Percentiles rank a stretch among this genome's conserved stretches.
Evolutionary conservation across 768 basidiomycete genomes (phyloP).

Genomic region (Chlorophyllum brunneum): DNA sequence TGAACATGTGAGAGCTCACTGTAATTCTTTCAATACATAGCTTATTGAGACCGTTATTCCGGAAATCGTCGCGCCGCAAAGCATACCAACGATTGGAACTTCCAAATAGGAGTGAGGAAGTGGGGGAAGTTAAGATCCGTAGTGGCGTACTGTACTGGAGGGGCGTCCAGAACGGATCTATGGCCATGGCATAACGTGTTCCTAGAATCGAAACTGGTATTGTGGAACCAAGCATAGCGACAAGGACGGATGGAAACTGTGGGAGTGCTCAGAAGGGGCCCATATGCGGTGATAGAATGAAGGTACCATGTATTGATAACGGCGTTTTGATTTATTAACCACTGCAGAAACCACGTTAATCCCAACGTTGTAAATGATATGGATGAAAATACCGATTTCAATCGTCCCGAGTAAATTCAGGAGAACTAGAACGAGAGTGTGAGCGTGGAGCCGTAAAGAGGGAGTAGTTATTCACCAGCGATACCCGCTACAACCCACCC

Average conservation of each 20-base stretch:
- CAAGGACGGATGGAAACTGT: conserved; percentile 63
- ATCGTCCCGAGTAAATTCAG: conserved; percentile 75
- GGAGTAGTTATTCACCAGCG: conserved; percentile 46
- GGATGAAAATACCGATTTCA: conserved; percentile 59
- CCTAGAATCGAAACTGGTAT: conserved; percentile 80
- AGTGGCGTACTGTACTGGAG: conserved; percentile 81
- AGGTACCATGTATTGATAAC: conserved; percentile 72
- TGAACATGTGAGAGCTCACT: conserved; percentile 38
- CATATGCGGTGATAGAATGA: neutral
- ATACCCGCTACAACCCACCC: conserved; percentile 74
- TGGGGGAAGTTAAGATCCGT: conserved; percentile 18
- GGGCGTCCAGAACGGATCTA: conserved; percentile 80
- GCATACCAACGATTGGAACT: conserved; percentile 87
- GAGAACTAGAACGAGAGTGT: conserved; percentile 40
- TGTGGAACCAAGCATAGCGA: conserved; percentile 70
- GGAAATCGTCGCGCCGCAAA: conserved; percentile 76
- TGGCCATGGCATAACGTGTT: conserved; percentile 68
- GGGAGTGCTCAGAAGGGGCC: neutral
- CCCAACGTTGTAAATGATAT: neutral
- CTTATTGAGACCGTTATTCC: conserved; percentile 68
- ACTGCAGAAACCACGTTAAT: conserved; percentile 35
- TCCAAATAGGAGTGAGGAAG: neutral
- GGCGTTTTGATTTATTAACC: conserved; percentile 71
- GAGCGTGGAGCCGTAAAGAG: neutral
- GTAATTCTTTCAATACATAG: conserved; percentile 71